Conservation (phyloP, 225 moss, liverwort and hornwort species). For the Antitrichia curtipendula region DNA sequence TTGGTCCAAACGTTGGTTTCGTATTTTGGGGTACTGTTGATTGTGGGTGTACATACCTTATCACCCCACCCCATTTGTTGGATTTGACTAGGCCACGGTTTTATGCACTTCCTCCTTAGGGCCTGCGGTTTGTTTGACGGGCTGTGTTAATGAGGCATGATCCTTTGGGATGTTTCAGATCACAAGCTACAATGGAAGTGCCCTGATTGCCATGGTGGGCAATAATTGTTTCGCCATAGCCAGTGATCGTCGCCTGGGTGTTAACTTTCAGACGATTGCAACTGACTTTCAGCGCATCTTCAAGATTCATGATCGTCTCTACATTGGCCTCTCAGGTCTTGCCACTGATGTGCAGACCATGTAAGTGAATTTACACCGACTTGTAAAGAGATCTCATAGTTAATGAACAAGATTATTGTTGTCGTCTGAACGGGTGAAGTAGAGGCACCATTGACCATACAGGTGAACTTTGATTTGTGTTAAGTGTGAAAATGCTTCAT, state of each 20-base stretch:
- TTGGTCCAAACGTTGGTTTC: background rate
- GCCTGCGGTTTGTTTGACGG: background rate
- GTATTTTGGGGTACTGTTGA: background rate
- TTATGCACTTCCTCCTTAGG: background rate
- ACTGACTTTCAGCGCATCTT: constrained; percentile 89
- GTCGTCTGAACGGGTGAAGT: background rate
- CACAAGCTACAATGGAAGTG: constrained; percentile 96
- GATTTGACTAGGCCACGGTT: background rate
- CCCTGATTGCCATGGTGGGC: constrained; percentile 87
- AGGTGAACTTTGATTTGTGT: background rate
- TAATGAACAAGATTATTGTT: background rate
- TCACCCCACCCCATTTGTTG: background rate
- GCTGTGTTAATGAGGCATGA: background rate
- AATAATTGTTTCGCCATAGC: constrained; percentile 90
- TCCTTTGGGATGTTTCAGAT: constrained; percentile 26
- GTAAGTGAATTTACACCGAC: background rate
- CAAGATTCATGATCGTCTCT: constrained; percentile 75
- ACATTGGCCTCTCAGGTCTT: constrained; percentile 83
- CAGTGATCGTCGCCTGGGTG: constrained; percentile 86
- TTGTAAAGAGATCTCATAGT: background rate
- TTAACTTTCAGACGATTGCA: constrained; percentile 91
- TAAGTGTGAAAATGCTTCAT: background rate
- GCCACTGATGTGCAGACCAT: constrained; percentile 98
- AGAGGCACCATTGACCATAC: background rate
- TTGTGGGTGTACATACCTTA: background rate